Conservation (phyloP, 2,329 filamentous ascomycete species). For the Aspergillus pseudonomiae region DNA sequence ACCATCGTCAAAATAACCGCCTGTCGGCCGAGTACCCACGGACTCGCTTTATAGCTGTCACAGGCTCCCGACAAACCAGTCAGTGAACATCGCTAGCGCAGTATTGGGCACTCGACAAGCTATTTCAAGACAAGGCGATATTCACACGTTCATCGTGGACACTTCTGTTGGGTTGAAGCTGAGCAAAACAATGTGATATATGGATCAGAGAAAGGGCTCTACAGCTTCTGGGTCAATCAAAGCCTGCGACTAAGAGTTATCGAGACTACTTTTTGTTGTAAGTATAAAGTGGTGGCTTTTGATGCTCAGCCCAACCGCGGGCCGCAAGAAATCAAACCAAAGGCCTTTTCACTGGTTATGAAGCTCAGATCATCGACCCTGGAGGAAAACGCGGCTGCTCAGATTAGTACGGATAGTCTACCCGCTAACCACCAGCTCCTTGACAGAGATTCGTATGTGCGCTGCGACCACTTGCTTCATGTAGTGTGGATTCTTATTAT, state of each 20-base stretch:
- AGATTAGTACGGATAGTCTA: background rate
- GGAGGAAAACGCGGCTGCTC: background rate
- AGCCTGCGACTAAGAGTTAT: background rate
- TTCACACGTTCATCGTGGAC: background rate
- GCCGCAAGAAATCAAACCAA: background rate
- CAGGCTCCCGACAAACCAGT: background rate
- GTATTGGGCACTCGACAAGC: background rate
- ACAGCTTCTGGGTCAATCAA: background rate
- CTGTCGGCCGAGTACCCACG: background rate
- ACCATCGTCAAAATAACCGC: background rate
- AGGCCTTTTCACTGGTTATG: background rate
- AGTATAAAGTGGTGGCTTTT: background rate
- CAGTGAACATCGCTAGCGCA: background rate
- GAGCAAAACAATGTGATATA: background rate
- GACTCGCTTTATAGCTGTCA: background rate
- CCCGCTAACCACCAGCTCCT: background rate
- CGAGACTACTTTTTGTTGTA: background rate
- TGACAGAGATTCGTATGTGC: background rate
- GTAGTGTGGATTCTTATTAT: background rate
- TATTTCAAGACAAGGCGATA: background rate
- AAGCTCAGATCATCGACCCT: background rate
- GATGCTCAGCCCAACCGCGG: background rate
- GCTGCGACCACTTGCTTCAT: background rate
- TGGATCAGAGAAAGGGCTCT: background rate
- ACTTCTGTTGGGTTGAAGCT: background rate